Conservation (phyloP, 768 basidiomycete species). For the Suillus hirtellus region DNA sequence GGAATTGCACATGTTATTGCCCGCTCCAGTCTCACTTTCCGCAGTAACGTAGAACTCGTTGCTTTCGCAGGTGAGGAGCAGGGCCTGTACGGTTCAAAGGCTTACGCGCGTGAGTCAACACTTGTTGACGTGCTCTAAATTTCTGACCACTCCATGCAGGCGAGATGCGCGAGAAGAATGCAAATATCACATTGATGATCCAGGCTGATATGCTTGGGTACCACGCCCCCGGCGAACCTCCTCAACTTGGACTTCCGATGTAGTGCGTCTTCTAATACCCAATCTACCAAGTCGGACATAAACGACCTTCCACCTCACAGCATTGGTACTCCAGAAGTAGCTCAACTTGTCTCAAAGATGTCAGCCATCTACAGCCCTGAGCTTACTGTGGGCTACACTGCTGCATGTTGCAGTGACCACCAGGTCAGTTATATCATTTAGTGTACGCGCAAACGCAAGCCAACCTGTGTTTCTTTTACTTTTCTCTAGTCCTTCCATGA, state of each 20-base stretch:
- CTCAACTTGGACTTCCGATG: conserved; percentile 80
- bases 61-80: conserved; percentile 94
- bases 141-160: conserved; percentile 37
- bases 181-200: conserved; percentile 78
- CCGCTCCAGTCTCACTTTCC: conserved; percentile 65
- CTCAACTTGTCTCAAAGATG: conserved; percentile 72
- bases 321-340: conserved; percentile 76
- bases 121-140: not conserved
- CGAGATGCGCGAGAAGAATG: conserved; percentile 54
- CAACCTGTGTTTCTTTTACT: conserved; percentile 8
- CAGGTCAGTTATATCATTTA: conserved; percentile 46
- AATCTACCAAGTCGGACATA: not conserved
- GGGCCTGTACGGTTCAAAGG: conserved; percentile 74
- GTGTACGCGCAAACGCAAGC: not conserved
- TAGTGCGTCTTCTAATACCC: conserved; percentile 41
- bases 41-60: conserved; percentile 74
- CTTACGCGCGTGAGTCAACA: conserved; percentile 71
- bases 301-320: conserved; percentile 36
- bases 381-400: conserved; percentile 64
- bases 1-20: conserved; percentile 77
- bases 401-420: conserved; percentile 92
- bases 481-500: conserved; percentile 66
- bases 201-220: conserved; percentile 95
- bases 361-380: conserved; percentile 83
- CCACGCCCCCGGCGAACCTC: conserved; percentile 72